These are phyloP conservation scores for Euphorbia celastroides DNA, from an alignment of 441 rosid genomes.

Conservation along the genomic window DNA sequence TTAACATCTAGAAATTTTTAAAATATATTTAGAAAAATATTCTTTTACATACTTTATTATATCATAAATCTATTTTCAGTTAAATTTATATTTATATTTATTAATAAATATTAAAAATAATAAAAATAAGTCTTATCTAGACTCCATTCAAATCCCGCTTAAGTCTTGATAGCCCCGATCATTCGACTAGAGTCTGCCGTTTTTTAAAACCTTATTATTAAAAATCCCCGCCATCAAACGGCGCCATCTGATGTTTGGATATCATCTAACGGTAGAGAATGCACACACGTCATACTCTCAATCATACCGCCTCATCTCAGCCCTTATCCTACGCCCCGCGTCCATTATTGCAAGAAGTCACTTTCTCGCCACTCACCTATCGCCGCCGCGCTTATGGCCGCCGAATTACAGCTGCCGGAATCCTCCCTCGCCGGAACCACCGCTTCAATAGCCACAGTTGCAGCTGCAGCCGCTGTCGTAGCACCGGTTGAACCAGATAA, in stretches of 20 bases:
- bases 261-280: conserved; percentile 15
- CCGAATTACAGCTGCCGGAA: conserved; percentile 40
- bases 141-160: no score
- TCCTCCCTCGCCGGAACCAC: conserved; percentile 13
- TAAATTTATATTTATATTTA: no score
- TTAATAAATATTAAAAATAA: no score
- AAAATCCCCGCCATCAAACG: conserved; percentile 4
- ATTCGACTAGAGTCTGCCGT: no score
- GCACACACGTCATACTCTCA: neutral
- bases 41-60: no score
- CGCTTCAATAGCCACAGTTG: conserved; percentile 8
- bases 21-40: no score
- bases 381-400: conserved; percentile 30
- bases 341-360: conserved; percentile 9
- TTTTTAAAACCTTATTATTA: no score
- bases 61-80: no score
- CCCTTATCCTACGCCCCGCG: conserved; percentile 24
- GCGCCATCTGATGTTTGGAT: neutral
- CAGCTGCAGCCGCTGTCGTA: conserved; percentile 5
- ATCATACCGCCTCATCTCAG: conserved; percentile 11
- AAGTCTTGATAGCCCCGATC: no score
- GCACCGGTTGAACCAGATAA: conserved; percentile 21
- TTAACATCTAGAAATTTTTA: no score
- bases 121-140: no score
- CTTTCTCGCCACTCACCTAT: neutral